These are phyloP conservation scores for Pseudisothecium myosuroides DNA, from an alignment of 225 moss, liverwort and hornwort species.

Conservation along the genomic window DNA sequence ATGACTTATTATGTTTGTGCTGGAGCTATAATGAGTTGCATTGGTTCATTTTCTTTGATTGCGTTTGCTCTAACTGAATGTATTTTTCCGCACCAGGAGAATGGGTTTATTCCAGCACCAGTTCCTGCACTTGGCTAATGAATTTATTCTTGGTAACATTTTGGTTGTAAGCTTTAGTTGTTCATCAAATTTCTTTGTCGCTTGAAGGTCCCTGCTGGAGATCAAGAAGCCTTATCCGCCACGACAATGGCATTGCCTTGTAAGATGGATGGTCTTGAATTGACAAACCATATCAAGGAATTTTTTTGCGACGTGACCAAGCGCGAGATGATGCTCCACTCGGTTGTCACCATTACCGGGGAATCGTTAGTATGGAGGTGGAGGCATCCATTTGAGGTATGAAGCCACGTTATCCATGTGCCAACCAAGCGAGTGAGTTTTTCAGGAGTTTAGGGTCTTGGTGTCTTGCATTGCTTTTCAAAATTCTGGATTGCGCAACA, in stretches of 20 bases:
- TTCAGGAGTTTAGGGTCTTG: not conserved
- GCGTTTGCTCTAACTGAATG: not conserved
- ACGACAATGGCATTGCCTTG: conserved; percentile 53
- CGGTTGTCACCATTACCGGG: conserved; percentile 79
- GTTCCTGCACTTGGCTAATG: not conserved
- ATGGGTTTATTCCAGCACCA: not conserved
- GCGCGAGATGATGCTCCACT: conserved; percentile 80
- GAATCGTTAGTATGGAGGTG: conserved; percentile 68
- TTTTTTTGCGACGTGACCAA: conserved; percentile 68
- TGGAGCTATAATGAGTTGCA: not conserved
- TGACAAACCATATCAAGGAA: conserved; percentile 84
- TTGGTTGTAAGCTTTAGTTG: not conserved
- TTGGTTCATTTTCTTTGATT: not conserved
- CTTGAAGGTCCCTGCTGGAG: conserved; percentile 66
- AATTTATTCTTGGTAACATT: not conserved
- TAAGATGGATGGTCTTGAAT: conserved; percentile 87
- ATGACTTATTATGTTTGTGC: not conserved
- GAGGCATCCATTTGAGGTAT: conserved; percentile 92
- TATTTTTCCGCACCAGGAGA: not conserved
- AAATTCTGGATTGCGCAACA: not conserved
- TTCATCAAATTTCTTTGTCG: not conserved
- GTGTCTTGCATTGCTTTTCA: not conserved
- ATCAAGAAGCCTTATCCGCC: conserved; percentile 42
- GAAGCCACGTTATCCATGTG: not conserved
- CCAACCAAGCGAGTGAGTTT: not conserved